Base-by-base conservation (phyloP, 2,329 filamentous ascomycete genomes). In the Exophiala phaeomuriformis region DNA sequence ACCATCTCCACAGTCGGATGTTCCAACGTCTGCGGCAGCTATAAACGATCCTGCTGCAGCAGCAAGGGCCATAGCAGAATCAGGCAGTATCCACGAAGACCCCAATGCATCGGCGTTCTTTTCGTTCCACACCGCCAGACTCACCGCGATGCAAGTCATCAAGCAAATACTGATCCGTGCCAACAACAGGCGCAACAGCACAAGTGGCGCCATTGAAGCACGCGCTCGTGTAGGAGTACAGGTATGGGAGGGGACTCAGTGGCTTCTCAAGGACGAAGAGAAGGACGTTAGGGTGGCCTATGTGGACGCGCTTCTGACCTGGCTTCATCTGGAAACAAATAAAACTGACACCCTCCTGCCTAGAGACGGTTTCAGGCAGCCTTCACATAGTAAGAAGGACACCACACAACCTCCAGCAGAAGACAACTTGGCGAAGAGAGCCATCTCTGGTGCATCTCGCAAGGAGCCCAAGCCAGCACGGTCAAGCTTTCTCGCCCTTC, bases 221-320 rank as follows among this genome's bases (percentile, higher is more conserved):
- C 80, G 90, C 58, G 88, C 85, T 66, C 81, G 77, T 39, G 87
- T 94, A 0, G 84, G 87, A 0, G 77, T 95, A 5, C 80, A 86
- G 51, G 86, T 90, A 0, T 98, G 93, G 93, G 90, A 97, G 69
- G 89, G 88, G n/a, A 95, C 90, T 0, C 89, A 96, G 57, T 95
- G 89, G 88, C 80, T 97, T 42, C 73, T 97, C 19, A 83, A 86
- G 36, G 91, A 96, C 64, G 77, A 82, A 0, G 85, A 90, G 63
- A 82, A 82, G 32, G 77, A 82, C 32, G 90, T 97, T 33, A 82
- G 90, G 50, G 85, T 85, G 66, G 88, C 90, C 0, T 98, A 97
- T 63, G 81, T 84, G 4, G 88, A 95, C 68, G 87, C 89, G 3
- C 70, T 97, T 10, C 69, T 88, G 39, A 87, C 86, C 0, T 98